phyloP scores from a whole-genome alignment of 495 filamentous ascomycete species.

The Penicillium dipodomyicola region DNA sequence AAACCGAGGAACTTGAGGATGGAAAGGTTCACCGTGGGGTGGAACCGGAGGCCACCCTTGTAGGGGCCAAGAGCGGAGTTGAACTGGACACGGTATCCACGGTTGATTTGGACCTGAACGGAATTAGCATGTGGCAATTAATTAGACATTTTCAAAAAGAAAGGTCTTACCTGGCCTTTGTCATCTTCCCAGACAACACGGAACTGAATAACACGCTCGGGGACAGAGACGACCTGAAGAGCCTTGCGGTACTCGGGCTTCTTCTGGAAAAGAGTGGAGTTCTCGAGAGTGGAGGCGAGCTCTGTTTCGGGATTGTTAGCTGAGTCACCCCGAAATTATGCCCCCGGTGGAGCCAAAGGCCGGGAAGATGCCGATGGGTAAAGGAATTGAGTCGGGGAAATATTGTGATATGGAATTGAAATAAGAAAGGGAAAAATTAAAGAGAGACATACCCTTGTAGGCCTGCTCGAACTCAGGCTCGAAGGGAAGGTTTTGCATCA shows the following conservation, averaged over 20 bases:
- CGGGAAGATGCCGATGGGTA: slow-evolving; percentile 24
- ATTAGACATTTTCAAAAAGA: background rate
- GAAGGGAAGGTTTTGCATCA: slow-evolving; percentile 78
- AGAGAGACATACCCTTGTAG: slow-evolving; percentile 71
- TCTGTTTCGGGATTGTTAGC: slow-evolving; percentile 53
- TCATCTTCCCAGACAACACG: slow-evolving; percentile 96
- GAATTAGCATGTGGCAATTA: slow-evolving; percentile 6
- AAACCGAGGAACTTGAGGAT: slow-evolving; percentile 98
- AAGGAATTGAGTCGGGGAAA: slow-evolving; percentile 9
- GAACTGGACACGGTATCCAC: slow-evolving; percentile 97
- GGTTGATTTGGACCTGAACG: slow-evolving; percentile 82
- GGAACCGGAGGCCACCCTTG: slow-evolving; percentile 96
- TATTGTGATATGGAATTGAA: background rate
- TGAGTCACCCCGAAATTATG: slow-evolving; percentile 20
- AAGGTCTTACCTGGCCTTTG: slow-evolving; percentile 53
- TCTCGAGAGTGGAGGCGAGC: slow-evolving; percentile 89
- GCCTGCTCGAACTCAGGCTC: slow-evolving; percentile 99
- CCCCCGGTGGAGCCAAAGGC: slow-evolving; percentile 17
- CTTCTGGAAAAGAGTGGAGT: slow-evolving; percentile 88
- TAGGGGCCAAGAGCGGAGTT: slow-evolving; percentile 97
- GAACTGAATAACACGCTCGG: slow-evolving; percentile 96
- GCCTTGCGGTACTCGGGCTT: slow-evolving; percentile 92
- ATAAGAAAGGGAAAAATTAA: background rate
- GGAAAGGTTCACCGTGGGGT: slow-evolving; percentile 93
- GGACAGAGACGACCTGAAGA: slow-evolving; percentile 81